Base-by-base conservation (phyloP, 2,329 filamentous ascomycete genomes). In the Sporothrix humicola region DNA sequence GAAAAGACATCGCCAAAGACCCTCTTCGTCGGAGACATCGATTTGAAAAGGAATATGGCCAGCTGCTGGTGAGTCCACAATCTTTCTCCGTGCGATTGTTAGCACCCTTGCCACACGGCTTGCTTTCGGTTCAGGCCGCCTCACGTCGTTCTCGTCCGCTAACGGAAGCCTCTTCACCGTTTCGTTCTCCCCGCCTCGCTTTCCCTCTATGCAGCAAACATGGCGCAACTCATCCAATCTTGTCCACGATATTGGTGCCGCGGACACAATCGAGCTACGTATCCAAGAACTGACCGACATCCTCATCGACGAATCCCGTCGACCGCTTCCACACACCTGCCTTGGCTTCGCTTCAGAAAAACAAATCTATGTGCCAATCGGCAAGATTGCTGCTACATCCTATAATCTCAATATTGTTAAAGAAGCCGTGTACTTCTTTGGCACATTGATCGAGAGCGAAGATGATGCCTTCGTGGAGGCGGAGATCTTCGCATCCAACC, bases 381-480 rank as follows among this genome's bases (percentile, higher is more conserved):
- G 93, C 76, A 94, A 97, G 83, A 94, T 98, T 77, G 94, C 95
- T 2, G 90, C 93, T 2, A 91, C 92, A 0, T 94, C 93, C 46
- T 92, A 93, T 81, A 93, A 97, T 81, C 92, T 97, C 78, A 91
- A 90, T 79, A 91, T 98, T 79, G 92, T 98, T 77, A 91, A 92
- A 76, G 93, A 95, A 79, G 92, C 93, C 37, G 92, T 97, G 52
- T 86, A 91, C 56, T 91, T 98, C 80, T 98, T 98, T 82, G 94
- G 93, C 73, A 94, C 94, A 17, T 87, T 99, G 76, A 93, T 98
- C 78, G 96, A 99, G 82, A 96, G 94, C 81, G 96, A 98, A 82
- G 95, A 98, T 83, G 96, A 98, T 80, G 94, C 94, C 50, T 97
- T 98, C 79, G 89, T 98, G 66, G 93, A 97, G 79, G 97, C 93